A percentile compares a stretch with the other conserved stretches of the same genome.
These are phyloP conservation scores for Boletus barrowsii DNA, from an alignment of 768 basidiomycete genomes.

Conservation along the genomic window DNA sequence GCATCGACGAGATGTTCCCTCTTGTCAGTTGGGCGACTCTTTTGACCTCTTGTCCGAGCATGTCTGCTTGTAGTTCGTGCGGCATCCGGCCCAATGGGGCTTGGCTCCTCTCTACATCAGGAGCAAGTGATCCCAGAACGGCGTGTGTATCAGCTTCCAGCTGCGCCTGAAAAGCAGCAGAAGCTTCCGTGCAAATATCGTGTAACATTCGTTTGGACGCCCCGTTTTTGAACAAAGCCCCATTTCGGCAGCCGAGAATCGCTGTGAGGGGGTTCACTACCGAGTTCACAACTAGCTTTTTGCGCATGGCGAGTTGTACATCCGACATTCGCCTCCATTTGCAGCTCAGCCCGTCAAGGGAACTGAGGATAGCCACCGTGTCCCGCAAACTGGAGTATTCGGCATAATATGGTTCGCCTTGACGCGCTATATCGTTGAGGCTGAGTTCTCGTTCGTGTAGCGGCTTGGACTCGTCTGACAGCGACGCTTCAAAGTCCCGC, in stretches of 20 bases:
- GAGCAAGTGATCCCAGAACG: conserved; percentile 23
- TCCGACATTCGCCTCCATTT: conserved; percentile 64
- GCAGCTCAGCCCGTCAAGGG: conserved; percentile 53
- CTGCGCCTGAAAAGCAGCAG: conserved; percentile 54
- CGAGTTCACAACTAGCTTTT: conserved; percentile 79
- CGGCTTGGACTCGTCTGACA: conserved; percentile 35
- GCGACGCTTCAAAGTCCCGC: conserved; percentile 61
- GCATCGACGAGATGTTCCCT: conserved; percentile 78
- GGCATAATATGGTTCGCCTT: conserved; percentile 32
- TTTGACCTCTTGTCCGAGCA: conserved; percentile 55
- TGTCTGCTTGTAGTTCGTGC: conserved; percentile 38
- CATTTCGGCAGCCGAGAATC: conserved; percentile 76
- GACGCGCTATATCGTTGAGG: conserved; percentile 51
- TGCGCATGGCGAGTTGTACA: conserved; percentile 66
- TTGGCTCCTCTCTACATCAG: conserved; percentile 21
- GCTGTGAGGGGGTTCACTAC: conserved; percentile 86
- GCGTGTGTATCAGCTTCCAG: conserved; percentile 38
- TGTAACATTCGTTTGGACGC: conserved; percentile 44
- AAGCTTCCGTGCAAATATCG: conserved; percentile 70
- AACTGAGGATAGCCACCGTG: conserved; percentile 63
- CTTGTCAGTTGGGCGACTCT: conserved; percentile 57
- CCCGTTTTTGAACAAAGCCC: conserved; percentile 54
- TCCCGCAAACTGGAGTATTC: conserved; percentile 62
- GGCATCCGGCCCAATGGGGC: conserved; percentile 42
- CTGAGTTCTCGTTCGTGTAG: conserved; percentile 40